Evolutionary conservation across 345 rosid species (phyloP).

Genomic region (Acer saccharum): DNA sequence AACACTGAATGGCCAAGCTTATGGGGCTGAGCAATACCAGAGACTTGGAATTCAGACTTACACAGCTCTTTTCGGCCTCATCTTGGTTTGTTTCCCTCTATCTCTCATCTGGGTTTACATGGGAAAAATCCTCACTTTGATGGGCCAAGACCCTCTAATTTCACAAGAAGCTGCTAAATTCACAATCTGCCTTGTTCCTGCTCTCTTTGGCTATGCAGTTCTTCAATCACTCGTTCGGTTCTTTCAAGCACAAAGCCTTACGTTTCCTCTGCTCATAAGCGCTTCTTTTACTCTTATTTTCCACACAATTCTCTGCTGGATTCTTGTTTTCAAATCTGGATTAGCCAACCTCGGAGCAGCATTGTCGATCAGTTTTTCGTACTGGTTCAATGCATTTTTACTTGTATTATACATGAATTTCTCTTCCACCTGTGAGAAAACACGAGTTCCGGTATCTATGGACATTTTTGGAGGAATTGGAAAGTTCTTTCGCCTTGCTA

Average conservation of each 20-base stretch:
- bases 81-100: constrained; percentile 44
- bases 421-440: constrained; percentile 41
- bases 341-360: constrained; percentile 44
- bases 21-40: constrained; percentile 55
- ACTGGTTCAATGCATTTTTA: constrained; percentile 44
- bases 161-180: constrained; percentile 42
- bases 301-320: constrained; percentile 47
- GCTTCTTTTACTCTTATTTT: constrained; percentile 31
- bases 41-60: constrained; percentile 59
- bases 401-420: constrained; percentile 35
- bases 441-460: constrained; percentile 29
- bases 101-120: constrained; percentile 55
- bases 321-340: constrained; percentile 35
- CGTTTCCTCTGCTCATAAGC: constrained; percentile 43
- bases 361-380: constrained; percentile 31
- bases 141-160: constrained; percentile 50
- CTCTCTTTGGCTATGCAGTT: constrained; percentile 44
- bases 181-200: constrained; percentile 40
- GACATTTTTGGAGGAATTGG: constrained; percentile 34
- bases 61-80: constrained; percentile 48
- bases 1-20: constrained; percentile 79
- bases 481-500: constrained; percentile 44
- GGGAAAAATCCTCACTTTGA: constrained; percentile 41
- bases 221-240: constrained; percentile 45
- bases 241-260: constrained; percentile 46